Evolutionary conservation across 177 flowering plant species (phyloP).

Genomic region (Vitis hybrid): DNA sequence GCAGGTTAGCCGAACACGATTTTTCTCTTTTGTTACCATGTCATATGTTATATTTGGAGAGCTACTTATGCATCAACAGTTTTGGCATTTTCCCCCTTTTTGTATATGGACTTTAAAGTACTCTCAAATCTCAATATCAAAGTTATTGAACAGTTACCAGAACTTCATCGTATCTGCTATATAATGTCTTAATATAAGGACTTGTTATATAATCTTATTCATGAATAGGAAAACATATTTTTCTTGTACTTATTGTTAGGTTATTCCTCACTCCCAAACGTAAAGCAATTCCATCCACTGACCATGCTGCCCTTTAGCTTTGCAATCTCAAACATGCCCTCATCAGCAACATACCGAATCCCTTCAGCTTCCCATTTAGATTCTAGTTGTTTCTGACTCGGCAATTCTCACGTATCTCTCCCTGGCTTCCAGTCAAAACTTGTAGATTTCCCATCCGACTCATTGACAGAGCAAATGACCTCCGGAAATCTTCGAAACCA

Average conservation of each 20-base stretch:
- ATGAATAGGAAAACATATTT: background rate
- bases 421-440: conserved; percentile 53
- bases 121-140: background rate
- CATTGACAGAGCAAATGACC: conserved; percentile 62
- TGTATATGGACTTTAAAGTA: background rate
- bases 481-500: conserved; percentile 51
- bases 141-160: too few relatives aligned
- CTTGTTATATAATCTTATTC: conserved; percentile 6
- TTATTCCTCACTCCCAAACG: background rate
- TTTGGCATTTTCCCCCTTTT: conserved; percentile 4
- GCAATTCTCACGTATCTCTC: conserved; percentile 67
- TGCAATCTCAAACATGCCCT: background rate
- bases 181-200: background rate
- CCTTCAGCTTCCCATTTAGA: conserved; percentile 17
- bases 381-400: conserved; percentile 34
- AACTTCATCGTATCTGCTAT: too few relatives aligned
- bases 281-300: background rate
- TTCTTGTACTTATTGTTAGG: background rate
- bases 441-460: conserved; percentile 56
- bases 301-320: background rate
- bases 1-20: conserved; percentile 14
- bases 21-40: background rate
- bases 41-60: background rate
- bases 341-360: background rate
- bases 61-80: conserved; percentile 8